These are phyloP conservation scores for Acacia crassicarpa DNA, from an alignment of 306 rosid genomes.

Conservation along the genomic window DNA sequence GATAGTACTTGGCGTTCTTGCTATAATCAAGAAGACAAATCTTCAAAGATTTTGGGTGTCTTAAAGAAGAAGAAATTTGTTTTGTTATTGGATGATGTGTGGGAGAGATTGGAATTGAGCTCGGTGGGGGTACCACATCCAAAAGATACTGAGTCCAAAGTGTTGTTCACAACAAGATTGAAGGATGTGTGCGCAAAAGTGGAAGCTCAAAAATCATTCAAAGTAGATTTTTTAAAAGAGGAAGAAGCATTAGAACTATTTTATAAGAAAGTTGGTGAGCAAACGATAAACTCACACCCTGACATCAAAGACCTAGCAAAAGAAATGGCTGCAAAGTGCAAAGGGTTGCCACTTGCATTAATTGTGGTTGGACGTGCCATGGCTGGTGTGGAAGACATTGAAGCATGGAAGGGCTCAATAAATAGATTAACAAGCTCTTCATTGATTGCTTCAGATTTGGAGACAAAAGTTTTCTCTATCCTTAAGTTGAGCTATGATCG, in stretches of 20 bases:
- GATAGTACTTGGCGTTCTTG: background rate
- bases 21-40: background rate
- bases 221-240: slow-evolving; percentile 15
- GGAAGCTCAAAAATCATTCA: slow-evolving; percentile 9
- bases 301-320: slow-evolving; percentile 2
- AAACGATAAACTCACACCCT: background rate
- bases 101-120: slow-evolving; percentile 19
- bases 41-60: background rate
- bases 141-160: slow-evolving; percentile 3
- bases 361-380: background rate
- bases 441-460: background rate
- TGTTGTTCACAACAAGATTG: slow-evolving; percentile 30
- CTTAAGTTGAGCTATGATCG: slow-evolving; percentile 28
- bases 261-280: background rate
- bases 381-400: background rate
- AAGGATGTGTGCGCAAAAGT: slow-evolving; percentile 35
- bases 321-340: background rate
- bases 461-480: background rate
- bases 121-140: slow-evolving; percentile 10
- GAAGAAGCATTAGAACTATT: slow-evolving; percentile 26
- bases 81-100: slow-evolving; percentile 40
- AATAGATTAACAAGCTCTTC: background rate
- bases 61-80: slow-evolving; percentile 13
- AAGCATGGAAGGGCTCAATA: background rate
- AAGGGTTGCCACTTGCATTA: background rate